A percentile compares a stretch with the other conserved stretches of the same genome.
Evolutionary conservation across 192 early-diverging fungal genomes (phyloP).

Genomic region (Linnemannia elongata): DNA sequence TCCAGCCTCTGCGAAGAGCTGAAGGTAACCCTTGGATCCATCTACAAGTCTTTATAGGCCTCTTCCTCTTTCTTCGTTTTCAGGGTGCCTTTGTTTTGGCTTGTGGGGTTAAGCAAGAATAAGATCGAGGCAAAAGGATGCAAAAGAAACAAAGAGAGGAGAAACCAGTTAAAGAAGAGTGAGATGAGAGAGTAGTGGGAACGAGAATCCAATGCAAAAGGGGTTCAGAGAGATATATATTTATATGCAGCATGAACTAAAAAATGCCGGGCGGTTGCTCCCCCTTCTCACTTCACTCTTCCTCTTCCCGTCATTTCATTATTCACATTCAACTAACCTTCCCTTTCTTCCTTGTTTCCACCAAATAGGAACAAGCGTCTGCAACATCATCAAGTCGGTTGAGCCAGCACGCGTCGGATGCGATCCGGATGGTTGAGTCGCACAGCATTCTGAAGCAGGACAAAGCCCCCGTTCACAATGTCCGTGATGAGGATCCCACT

Average conservation of each 20-base stretch:
- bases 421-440: conserved; percentile 54
- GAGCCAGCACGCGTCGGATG: conserved; percentile 43
- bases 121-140: not conserved
- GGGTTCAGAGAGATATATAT: not conserved
- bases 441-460: conserved; percentile 49
- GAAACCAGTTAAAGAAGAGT: too few species aligned
- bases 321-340: not conserved
- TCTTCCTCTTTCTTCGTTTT: not conserved
- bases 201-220: not conserved
- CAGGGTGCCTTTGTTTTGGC: not conserved
- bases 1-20: conserved; percentile 40
- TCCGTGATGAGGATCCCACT: conserved; percentile 30
- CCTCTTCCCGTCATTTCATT: not conserved
- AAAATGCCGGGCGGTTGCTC: not conserved
- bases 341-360: not conserved
- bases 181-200: not conserved
- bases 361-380: not conserved
- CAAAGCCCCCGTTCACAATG: conserved; percentile 25
- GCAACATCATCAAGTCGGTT: not conserved
- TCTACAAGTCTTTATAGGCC: not conserved
- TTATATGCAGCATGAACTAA: not conserved
- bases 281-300: not conserved
- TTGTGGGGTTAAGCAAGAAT: too few species aligned
- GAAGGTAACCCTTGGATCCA: conserved; percentile 30
- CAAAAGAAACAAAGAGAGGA: not conserved